Conservation (phyloP, 306 rosid species). For the Fagus sylvatica region DNA sequence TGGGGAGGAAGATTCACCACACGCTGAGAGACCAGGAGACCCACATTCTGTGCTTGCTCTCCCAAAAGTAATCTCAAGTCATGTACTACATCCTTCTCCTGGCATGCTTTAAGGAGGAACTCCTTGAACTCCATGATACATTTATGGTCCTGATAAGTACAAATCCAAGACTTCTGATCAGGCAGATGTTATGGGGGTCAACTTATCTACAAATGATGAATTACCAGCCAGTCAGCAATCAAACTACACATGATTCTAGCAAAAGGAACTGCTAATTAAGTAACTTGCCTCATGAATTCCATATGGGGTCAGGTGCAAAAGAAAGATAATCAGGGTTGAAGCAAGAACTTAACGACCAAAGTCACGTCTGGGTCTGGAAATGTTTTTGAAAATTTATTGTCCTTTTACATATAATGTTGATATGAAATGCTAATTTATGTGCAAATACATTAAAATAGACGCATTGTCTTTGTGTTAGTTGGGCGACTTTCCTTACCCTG, state of each 20-base stretch:
- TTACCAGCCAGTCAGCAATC: constrained; percentile 11
- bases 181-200: neutral
- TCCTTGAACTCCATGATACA: constrained; percentile 62
- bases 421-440: neutral
- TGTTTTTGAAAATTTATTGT: neutral
- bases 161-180: constrained; percentile 8
- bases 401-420: neutral
- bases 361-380: neutral
- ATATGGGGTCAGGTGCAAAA: neutral
- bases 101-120: constrained; percentile 52
- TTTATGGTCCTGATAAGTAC: constrained; percentile 48
- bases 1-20: constrained; percentile 78
- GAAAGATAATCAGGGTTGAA: neutral
- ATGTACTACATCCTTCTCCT: constrained; percentile 40
- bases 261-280: neutral
- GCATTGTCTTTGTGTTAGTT: neutral
- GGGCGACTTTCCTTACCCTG: neutral
- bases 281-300: neutral
- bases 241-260: neutral
- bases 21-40: constrained; percentile 78
- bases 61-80: constrained; percentile 54
- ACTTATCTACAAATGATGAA: constrained; percentile 7
- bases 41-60: constrained; percentile 53
- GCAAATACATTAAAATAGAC: neutral
- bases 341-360: neutral